Evolutionary conservation across 2,329 filamentous ascomycete genomes (phyloP).

Genomic region (Parascedosporium putredinis): DNA sequence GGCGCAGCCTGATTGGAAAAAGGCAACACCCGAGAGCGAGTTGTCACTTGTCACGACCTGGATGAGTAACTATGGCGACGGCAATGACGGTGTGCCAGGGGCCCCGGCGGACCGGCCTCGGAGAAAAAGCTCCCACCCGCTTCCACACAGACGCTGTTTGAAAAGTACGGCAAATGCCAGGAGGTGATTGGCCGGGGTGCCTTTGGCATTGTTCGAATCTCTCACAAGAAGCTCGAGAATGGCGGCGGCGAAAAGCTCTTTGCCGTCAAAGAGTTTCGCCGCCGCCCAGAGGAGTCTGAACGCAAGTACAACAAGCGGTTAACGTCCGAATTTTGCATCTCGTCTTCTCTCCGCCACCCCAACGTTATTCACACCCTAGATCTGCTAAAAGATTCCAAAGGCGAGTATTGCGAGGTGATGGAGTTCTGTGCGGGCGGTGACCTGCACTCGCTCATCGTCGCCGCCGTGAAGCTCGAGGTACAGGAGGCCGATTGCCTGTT

Average conservation of each 20-base stretch:
- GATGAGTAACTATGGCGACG: slow-evolving; percentile 54
- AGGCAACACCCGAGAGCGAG: slow-evolving; percentile 66
- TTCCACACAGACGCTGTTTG: slow-evolving; percentile 63
- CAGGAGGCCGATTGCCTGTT: slow-evolving; percentile 95
- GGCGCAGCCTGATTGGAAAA: slow-evolving; percentile 79
- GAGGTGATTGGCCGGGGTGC: slow-evolving; percentile 93
- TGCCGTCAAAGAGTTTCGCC: slow-evolving; percentile 95
- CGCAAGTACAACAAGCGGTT: slow-evolving; percentile 98
- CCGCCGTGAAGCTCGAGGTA: slow-evolving; percentile 84
- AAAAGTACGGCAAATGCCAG: slow-evolving; percentile 98
- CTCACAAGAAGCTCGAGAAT: slow-evolving; percentile 83
- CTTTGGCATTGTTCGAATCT: slow-evolving; percentile 95
- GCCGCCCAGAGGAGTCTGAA: slow-evolving; percentile 83
- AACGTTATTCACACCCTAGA: slow-evolving; percentile 98
- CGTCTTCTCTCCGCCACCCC: slow-evolving; percentile 87
- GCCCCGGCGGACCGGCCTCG: slow-evolving; percentile 54
- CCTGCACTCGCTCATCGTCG: slow-evolving; percentile 83
- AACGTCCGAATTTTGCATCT: slow-evolving; percentile 97
- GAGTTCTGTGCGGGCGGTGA: slow-evolving; percentile 97
- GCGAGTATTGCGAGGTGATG: slow-evolving; percentile 98
- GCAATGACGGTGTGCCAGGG: slow-evolving; percentile 68
- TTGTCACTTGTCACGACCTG: slow-evolving; percentile 89
- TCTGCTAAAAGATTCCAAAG: slow-evolving; percentile 88
- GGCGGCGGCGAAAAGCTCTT: slow-evolving; percentile 82
- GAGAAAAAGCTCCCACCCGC: slow-evolving; percentile 72